These are phyloP conservation scores for Mycena latifolia DNA, from an alignment of 768 basidiomycete genomes.

Conservation along the genomic window DNA sequence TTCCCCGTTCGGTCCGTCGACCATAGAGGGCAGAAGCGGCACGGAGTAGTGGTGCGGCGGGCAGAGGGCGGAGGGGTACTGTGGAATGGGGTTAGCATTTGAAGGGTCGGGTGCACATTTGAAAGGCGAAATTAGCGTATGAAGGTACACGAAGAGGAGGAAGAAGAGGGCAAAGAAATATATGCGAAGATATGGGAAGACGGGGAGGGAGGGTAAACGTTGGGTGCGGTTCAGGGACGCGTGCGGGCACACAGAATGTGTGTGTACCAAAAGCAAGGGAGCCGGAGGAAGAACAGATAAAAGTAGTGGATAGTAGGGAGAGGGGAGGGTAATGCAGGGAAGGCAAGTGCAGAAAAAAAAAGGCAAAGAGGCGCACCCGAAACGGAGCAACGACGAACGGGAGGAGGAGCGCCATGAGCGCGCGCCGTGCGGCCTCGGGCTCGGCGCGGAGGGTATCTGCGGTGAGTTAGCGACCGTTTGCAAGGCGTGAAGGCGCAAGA, in stretches of 20 bases:
- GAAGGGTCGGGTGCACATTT: background rate
- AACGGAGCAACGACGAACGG: slow-evolving; percentile 30
- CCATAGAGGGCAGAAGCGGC: slow-evolving; percentile 16
- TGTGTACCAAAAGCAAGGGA: too few relatives aligned
- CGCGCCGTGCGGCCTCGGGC: slow-evolving; percentile 18
- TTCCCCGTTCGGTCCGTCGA: background rate
- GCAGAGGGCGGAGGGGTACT: slow-evolving; percentile 13
- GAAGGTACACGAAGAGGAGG: too few relatives aligned
- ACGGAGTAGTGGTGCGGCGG: slow-evolving; percentile 35
- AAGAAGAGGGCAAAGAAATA: background rate
- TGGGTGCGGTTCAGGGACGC: too few relatives aligned
- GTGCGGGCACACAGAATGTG: too few relatives aligned
- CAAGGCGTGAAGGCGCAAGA: background rate
- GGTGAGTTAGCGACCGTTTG: too few relatives aligned
- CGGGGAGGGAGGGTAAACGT: too few relatives aligned
- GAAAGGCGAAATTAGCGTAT: too few relatives aligned
- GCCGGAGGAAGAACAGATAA: too few relatives aligned
- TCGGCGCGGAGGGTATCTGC: slow-evolving; percentile 14
- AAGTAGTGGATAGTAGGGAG: too few relatives aligned
- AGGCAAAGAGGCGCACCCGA: slow-evolving; percentile 30
- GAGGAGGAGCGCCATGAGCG: slow-evolving; percentile 21
- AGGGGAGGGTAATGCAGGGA: too few relatives aligned
- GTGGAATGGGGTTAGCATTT: background rate
- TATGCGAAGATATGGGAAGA: background rate
- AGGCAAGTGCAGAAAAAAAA: too few relatives aligned